Evolutionary conservation across 371 early-diverging fungal species (phyloP), one percentile per base, ranked within the genome.

Genomic region (Syncephalis fuscata): DNA sequence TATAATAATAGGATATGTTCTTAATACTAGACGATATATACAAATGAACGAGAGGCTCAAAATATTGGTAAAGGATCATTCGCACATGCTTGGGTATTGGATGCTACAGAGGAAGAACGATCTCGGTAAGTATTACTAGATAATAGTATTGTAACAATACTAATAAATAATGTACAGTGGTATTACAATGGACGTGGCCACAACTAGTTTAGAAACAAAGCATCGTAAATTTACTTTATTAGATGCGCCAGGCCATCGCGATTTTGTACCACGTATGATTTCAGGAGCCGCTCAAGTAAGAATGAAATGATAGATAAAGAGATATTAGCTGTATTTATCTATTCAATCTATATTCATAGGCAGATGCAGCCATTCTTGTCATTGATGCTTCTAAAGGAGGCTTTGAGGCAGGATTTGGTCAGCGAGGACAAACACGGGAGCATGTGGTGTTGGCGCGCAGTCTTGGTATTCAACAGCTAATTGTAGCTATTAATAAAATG

Each of bases 221-320:
- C 63, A 80, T 46, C 74, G 85, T 19, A 59, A 64, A 19, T 92
- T 90, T 56, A 92, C 89, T 0, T 50, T 96, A 9, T 53, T 96
- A 49, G 98, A 96, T 65, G 94, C 99, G 0, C 99, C 99, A 8
- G 99, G 99, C 0, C 99, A 99, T 62, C 79, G 91, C 42, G 94
- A 96, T 64, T 99, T 96, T 64, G 85, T 99, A 41, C 92, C 96
- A n/a, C 92, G 92, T 60, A 99, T 99, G 99, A 98, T 99, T 49
- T 80, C 83, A 1, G 99, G 98, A 8, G 93, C 99, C 0, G 78
- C 88, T 20, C 98, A 93, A 51, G 67, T 65, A 56, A 26, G 11
- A 8, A 39, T 36, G 23, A 4, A n/a, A n/a, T n/a, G n/a, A n/a
- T n/a, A n/a, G 21, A 20, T 24, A 21, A 26, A 14, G 9, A 38